Base-by-base conservation (phyloP, 345 rosid genomes). In the Melaleuca alternifolia region DNA sequence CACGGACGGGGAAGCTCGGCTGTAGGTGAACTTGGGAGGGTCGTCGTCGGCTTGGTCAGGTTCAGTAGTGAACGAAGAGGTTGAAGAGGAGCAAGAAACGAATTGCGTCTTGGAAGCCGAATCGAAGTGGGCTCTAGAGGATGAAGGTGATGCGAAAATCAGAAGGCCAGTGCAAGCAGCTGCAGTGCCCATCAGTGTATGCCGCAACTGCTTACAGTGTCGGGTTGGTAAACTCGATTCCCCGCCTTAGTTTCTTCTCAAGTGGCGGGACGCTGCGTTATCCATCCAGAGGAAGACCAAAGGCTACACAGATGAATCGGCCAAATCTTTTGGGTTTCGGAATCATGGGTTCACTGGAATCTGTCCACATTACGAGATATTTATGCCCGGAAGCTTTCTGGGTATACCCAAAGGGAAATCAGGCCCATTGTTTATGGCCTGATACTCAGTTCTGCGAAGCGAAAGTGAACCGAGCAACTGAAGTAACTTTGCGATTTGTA, bases 1-100 rank as follows among this genome's bases (percentile, higher is more conserved):
- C 16, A 94, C 93, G 3, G 99, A 92, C 6, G 99, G 98, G 50
- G 96, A 94, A 85, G 99, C 99, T 93, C 97, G 92, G 85, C 93
- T 92, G 86, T 97, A 97, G 87, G 92, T 95, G 89, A 97, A 97
- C 53, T 81, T 23, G 56, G 83, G 13, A 85, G 76, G 52, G 51
- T 50, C 48, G 54, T 48, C 56, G 50, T 46, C 48, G 86, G 51
- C 30, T n/a, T 54, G 62, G 59, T 41, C 85, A n/a, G 88, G 53
- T 9, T 59, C 11, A 18, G 88, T 44, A 37, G 75, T 11, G 57
- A 85, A 33, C 33, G 56, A 61, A n/a, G 82, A 1, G 81, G 46
- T 5, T 9, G 86, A 62, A 71, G 44, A 57, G 61, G 48, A n/a
- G 46, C 54, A 41, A 50, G 52, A 50, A 10, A 50, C 59, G 37